Conservation (phyloP, 768 basidiomycete genomes). For the Pulveroboletus ravenelii region DNA sequence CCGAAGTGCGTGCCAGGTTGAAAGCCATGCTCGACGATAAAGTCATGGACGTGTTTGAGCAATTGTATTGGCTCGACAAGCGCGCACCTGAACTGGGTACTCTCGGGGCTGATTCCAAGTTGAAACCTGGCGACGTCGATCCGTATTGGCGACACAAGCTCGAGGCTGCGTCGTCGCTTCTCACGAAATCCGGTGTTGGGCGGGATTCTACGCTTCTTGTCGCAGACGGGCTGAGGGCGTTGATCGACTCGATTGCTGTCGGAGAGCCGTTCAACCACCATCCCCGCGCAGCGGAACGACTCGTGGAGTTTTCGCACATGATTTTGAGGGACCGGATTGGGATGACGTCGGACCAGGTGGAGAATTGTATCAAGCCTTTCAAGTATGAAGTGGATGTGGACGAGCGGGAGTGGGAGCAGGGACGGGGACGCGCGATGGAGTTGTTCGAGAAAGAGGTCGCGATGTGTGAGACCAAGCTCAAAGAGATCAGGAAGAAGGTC, state of each 20-base stretch:
- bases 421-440: constrained; percentile 67
- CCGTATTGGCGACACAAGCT: constrained; percentile 96
- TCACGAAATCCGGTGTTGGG: constrained; percentile 95
- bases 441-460: constrained; percentile 79
- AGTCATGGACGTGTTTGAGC: constrained; percentile 95
- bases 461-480: constrained; percentile 83
- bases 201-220: constrained; percentile 92
- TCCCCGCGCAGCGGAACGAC: constrained; percentile 81
- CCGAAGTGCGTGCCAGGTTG: constrained; percentile 81
- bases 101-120: constrained; percentile 63
- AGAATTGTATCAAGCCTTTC: constrained; percentile 99
- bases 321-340: constrained; percentile 92
- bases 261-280: constrained; percentile 93
- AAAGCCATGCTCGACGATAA: constrained; percentile 94
- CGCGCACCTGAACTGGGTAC: constrained; percentile 69
- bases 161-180: constrained; percentile 84
- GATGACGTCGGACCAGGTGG: constrained; percentile 95
- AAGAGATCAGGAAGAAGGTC: constrained; percentile 81
- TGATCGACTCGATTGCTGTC: constrained; percentile 85
- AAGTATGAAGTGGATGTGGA: constrained; percentile 99
- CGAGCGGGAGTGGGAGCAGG: constrained; percentile 85
- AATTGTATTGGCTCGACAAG: constrained; percentile 95
- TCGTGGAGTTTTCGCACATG: constrained; percentile 87
- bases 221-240: constrained; percentile 83
- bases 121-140: constrained; percentile 74